These are phyloP conservation scores for Acrodontium crateriforme DNA, from an alignment of 2,329 filamentous ascomycete genomes.

Conservation along the genomic window DNA sequence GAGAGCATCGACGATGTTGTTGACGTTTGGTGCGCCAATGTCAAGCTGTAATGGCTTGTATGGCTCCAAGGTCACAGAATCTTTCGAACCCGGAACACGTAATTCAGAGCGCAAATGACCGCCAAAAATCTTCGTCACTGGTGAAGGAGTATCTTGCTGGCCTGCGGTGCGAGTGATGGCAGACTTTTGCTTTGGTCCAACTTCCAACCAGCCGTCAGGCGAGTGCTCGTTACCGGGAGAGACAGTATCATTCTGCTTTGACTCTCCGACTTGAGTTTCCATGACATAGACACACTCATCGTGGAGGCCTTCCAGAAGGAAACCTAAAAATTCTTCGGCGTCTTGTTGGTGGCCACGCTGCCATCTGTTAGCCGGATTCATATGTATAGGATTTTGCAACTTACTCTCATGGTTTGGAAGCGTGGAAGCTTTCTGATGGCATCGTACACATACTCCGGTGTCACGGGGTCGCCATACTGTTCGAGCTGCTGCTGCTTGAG, in stretches of 20 bases:
- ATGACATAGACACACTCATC: constrained; percentile 80
- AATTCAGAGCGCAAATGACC: constrained; percentile 84
- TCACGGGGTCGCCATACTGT: constrained; percentile 81
- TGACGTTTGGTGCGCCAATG: constrained; percentile 73
- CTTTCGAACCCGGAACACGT: constrained; percentile 70
- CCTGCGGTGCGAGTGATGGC: constrained; percentile 79
- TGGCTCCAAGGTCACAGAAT: constrained; percentile 82
- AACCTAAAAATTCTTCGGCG: constrained; percentile 90
- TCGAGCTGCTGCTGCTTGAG: constrained; percentile 76
- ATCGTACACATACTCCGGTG: constrained; percentile 89
- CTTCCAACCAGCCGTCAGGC: constrained; percentile 72
- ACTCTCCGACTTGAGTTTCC: constrained; percentile 19
- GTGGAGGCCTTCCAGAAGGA: constrained; percentile 80
- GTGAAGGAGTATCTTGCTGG: constrained; percentile 39
- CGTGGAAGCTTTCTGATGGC: constrained; percentile 74
- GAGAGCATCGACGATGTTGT: constrained; percentile 84
- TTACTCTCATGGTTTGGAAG: constrained; percentile 82
- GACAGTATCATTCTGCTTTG: constrained; percentile 25
- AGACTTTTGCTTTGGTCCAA: constrained; percentile 80
- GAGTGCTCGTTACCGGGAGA: constrained; percentile 21
- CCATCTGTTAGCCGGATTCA: constrained; percentile 11
- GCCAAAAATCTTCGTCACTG: constrained; percentile 87
- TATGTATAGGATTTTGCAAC: constrained; percentile 17
- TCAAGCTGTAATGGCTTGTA: constrained; percentile 92
- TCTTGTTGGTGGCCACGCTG: constrained; percentile 93